A percentile compares a stretch with the other conserved stretches of the same genome.
These are phyloP conservation scores for Penicillium coffeae DNA, from an alignment of 495 filamentous ascomycete species.

Conservation along the genomic window DNA sequence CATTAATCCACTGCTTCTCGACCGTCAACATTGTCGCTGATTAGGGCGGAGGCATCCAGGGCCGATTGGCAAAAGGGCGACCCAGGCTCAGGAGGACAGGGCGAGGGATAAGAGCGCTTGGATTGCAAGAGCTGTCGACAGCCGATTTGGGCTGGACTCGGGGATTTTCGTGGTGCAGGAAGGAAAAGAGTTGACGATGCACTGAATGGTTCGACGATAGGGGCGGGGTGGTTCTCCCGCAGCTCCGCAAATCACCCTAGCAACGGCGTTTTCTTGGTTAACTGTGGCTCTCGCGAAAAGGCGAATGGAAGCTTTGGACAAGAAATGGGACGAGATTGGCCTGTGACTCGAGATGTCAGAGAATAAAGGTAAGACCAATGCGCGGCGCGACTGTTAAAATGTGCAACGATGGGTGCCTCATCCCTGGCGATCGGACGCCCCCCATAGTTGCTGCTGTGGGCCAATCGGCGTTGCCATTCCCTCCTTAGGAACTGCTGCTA, in stretches of 20 bases:
- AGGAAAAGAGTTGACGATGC: constrained; percentile 4
- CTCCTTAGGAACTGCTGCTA: not conserved
- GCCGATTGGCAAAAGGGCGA: constrained; percentile 21
- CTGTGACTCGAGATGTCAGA: not conserved
- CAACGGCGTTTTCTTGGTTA: constrained; percentile 10
- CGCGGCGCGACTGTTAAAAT: not conserved
- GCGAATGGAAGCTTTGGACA: too few species aligned
- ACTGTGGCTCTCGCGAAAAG: not conserved
- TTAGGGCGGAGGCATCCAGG: constrained; percentile 37
- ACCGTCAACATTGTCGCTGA: constrained; percentile 57
- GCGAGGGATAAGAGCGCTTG: constrained; percentile 2
- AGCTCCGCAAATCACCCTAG: constrained; percentile 19
- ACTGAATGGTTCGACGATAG: constrained; percentile 6
- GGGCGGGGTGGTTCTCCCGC: constrained; percentile 11
- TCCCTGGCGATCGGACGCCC: constrained; percentile 8
- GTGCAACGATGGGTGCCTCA: constrained; percentile 7
- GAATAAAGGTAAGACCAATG: not conserved
- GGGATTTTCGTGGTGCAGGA: not conserved
- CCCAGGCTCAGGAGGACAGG: not conserved
- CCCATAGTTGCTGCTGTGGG: not conserved
- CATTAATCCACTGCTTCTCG: constrained; percentile 90
- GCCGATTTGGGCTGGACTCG: constrained; percentile 1
- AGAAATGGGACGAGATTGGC: too few species aligned
- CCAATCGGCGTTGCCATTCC: constrained; percentile 1
- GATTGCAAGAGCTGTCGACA: not conserved